phyloP scores from a whole-genome alignment of 768 basidiomycete species.

The Collybia sordida region DNA sequence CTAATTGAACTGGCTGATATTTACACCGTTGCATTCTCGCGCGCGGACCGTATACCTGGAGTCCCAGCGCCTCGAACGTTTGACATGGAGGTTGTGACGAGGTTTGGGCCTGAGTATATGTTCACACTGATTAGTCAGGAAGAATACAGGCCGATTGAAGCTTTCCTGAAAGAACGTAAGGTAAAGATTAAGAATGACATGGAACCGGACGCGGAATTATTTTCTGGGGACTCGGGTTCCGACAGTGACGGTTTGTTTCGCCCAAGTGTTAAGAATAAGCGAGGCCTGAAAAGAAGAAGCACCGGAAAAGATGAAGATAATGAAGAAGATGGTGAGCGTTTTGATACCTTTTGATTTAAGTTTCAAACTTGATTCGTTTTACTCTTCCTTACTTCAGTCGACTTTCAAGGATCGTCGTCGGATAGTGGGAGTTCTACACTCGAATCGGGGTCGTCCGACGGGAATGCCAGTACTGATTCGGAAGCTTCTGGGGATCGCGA shows the following conservation, averaged over 20 bases:
- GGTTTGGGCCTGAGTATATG: slow-evolving; percentile 81
- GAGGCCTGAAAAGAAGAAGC: slow-evolving; percentile 45
- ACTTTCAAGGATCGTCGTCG: slow-evolving; percentile 84
- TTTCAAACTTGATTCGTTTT: neutral
- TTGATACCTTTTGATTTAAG: neutral
- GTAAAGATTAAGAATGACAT: slow-evolving; percentile 95
- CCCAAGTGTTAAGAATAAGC: slow-evolving; percentile 69
- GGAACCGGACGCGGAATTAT: slow-evolving; percentile 81
- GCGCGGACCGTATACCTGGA: slow-evolving; percentile 83
- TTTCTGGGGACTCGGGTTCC: slow-evolving; percentile 68
- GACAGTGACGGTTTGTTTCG: slow-evolving; percentile 85
- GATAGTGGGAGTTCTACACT: slow-evolving; percentile 83
- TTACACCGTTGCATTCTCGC: slow-evolving; percentile 88
- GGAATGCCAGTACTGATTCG: slow-evolving; percentile 76
- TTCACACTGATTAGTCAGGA: slow-evolving; percentile 97
- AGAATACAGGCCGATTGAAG: slow-evolving; percentile 84
- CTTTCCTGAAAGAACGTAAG: slow-evolving; percentile 88
- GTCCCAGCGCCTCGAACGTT: slow-evolving; percentile 88
- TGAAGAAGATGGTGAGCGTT: slow-evolving; percentile 60
- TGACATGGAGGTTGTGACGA: slow-evolving; percentile 87
- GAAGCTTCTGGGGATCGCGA: slow-evolving; percentile 82
- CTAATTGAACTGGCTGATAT: slow-evolving; percentile 90
- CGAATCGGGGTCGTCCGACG: slow-evolving; percentile 64
- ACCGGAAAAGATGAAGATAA: slow-evolving; percentile 75
- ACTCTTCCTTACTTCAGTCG: slow-evolving; percentile 51